Conservation (phyloP, 208 protist species). For the Phytomonas sp. region DNA sequence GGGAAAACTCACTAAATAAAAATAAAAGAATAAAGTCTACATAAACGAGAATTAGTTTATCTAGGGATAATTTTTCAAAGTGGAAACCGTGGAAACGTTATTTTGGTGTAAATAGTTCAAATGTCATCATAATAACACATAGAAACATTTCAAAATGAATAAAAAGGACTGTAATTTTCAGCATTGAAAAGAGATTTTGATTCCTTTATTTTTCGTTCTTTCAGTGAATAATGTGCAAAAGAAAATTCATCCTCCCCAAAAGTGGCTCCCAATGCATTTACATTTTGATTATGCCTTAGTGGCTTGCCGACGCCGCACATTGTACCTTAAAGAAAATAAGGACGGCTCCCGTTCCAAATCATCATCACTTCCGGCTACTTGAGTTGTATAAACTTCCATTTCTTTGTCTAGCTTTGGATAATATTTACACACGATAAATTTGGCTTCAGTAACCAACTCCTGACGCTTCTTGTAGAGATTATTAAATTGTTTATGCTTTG, state of each 20-base stretch:
- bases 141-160: too few relatives aligned
- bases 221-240: not conserved
- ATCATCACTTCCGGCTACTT: slow-evolving; percentile 27
- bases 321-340: slow-evolving; percentile 81
- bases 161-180: too few relatives aligned
- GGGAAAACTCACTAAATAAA: slow-evolving; percentile 12
- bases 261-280: slow-evolving; percentile 2
- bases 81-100: too few relatives aligned
- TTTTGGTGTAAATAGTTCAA: too few relatives aligned
- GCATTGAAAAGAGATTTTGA: too few relatives aligned
- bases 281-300: slow-evolving; percentile 19
- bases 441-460: slow-evolving; percentile 44
- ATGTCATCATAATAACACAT: too few relatives aligned
- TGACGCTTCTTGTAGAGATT: slow-evolving; percentile 78
- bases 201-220: slow-evolving; percentile 6
- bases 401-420: slow-evolving; percentile 71
- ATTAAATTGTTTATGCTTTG: slow-evolving; percentile 81
- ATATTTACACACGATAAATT: slow-evolving; percentile 52
- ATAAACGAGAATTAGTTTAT: slow-evolving; percentile 8
- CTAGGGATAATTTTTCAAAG: not conserved
- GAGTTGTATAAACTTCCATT: slow-evolving; percentile 40
- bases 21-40: slow-evolving; percentile 14
- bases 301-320: slow-evolving; percentile 40
- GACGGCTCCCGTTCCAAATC: slow-evolving; percentile 65
- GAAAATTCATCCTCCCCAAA: not conserved